Evolutionary conservation across 495 filamentous ascomycete genomes (phyloP), one percentile per base, ranked within the genome.

Genomic region (Arthonia radiata): DNA sequence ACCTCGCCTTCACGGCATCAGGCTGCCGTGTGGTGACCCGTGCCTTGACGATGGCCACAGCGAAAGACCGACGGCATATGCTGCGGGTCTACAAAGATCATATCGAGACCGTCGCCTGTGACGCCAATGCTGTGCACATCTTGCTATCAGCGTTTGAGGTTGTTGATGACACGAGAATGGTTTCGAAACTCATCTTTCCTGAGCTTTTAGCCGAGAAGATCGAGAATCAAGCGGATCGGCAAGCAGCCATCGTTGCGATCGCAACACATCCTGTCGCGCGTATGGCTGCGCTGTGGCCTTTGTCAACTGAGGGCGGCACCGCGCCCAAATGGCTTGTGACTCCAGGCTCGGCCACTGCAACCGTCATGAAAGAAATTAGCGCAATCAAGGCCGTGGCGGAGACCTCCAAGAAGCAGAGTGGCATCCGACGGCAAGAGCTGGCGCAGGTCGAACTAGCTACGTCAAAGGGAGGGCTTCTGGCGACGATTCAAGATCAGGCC

Each of bases 1-100:
- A 92, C 41, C 59, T 99, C 48, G 82, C 81, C 13, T 99, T 94
- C 56, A 93, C 89, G 14, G 73, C 67, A 36, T 74, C 79, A 2
- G 89, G 89, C 8, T 64, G 81, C 16, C 61, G 72, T 15, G 51
- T 99, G 17, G 76, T 81, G 24, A 82, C 67, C 39, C 53, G 86
- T 15, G 61, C 71, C 14, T 50, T 99, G 17, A 79, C 89, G 12
- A 59, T 86, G 36, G 72, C 77, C 26, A 71, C 52, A 30, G 81
- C 89, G 32, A 93, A 36, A 53, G 89, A 94, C 46, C 71, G 86
- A 32, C 90, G 89, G 53, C 56, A 71, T 31, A 71, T 94, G 25
- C 53, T 92, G 17, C 74, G 71, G 45, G 68, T 67, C 23, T 90
- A 75, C 58, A 81, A 83, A 36, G 78, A 86, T 37, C 78, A 65